These are phyloP conservation scores for Lyophyllum semitale DNA, from an alignment of 768 basidiomycete species.

Conservation along the genomic window DNA sequence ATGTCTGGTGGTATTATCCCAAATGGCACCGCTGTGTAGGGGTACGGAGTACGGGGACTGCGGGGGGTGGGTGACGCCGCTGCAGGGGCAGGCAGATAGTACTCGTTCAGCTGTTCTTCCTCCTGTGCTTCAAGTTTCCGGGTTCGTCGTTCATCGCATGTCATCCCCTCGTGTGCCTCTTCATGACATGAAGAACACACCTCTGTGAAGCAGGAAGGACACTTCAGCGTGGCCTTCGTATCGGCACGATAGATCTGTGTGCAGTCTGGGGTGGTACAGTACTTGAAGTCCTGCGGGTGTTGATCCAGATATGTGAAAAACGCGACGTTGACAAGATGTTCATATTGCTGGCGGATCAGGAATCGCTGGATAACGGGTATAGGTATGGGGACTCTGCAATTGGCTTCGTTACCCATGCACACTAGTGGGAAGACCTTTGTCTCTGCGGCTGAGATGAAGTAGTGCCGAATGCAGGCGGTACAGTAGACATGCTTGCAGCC, in stretches of 20 bases:
- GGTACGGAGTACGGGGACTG: no score
- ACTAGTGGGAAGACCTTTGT: constrained; percentile 55
- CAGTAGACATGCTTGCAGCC: constrained; percentile 57
- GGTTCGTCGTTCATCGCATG: constrained; percentile 40
- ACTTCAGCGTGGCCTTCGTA: constrained; percentile 34
- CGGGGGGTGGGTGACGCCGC: no score
- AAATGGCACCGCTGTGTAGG: no score
- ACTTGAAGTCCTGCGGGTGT: constrained; percentile 56
- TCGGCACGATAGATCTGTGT: constrained; percentile 57
- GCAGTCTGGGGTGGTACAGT: constrained; percentile 77
- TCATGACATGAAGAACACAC: constrained; percentile 54
- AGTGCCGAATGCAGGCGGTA: constrained; percentile 47
- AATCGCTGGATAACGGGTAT: constrained; percentile 53
- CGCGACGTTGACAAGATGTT: constrained; percentile 51
- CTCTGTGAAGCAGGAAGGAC: constrained; percentile 52
- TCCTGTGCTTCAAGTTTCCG: constrained; percentile 34
- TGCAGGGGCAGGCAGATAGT: constrained; percentile 51
- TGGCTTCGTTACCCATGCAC: constrained; percentile 63
- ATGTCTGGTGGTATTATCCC: no score
- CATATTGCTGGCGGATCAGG: constrained; percentile 50
- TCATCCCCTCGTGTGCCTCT: constrained; percentile 52
- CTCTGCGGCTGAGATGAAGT: constrained; percentile 42
- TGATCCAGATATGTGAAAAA: constrained; percentile 57
- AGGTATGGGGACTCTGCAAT: constrained; percentile 54
- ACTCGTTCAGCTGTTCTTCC: constrained; percentile 42